Evolutionary conservation across 2,329 filamentous ascomycete genomes (phyloP).

Genomic region (Berkeleyomyces rouxiae): DNA sequence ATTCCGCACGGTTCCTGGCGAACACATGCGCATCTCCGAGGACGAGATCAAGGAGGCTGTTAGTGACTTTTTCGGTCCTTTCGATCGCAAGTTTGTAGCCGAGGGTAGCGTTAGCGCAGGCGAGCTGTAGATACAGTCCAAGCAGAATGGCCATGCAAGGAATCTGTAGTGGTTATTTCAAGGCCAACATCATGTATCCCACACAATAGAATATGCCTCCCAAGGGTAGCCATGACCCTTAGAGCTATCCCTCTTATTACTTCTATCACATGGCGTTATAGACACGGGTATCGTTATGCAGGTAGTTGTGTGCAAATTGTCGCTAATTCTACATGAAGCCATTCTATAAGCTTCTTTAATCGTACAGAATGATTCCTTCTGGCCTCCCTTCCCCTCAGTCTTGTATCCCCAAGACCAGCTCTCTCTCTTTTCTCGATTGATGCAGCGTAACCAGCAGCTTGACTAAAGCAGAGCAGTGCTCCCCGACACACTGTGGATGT

Average conservation of each 20-base stretch:
- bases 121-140: conserved; percentile 3
- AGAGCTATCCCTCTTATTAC: not conserved
- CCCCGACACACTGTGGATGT: not conserved
- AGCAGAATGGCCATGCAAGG: not conserved
- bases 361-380: conserved; percentile 12
- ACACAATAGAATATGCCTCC: not conserved
- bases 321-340: conserved; percentile 13
- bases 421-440: not conserved
- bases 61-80: conserved; percentile 45
- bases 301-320: conserved; percentile 10
- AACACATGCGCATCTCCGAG: conserved; percentile 67
- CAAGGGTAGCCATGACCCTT: not conserved
- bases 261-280: not conserved
- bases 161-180: not conserved
- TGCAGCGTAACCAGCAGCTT: not conserved
- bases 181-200: not conserved
- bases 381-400: not conserved
- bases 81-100: conserved; percentile 22
- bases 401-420: not conserved
- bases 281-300: not conserved
- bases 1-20: conserved; percentile 56
- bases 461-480: not conserved
- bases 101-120: not conserved
- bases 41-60: conserved; percentile 51
- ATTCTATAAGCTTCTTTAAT: conserved; percentile 14